Percentiles rank a stretch among this genome's conserved stretches.
phyloP scores from a whole-genome alignment of 2,329 filamentous ascomycete species.

The Ceratocystis destructans region DNA sequence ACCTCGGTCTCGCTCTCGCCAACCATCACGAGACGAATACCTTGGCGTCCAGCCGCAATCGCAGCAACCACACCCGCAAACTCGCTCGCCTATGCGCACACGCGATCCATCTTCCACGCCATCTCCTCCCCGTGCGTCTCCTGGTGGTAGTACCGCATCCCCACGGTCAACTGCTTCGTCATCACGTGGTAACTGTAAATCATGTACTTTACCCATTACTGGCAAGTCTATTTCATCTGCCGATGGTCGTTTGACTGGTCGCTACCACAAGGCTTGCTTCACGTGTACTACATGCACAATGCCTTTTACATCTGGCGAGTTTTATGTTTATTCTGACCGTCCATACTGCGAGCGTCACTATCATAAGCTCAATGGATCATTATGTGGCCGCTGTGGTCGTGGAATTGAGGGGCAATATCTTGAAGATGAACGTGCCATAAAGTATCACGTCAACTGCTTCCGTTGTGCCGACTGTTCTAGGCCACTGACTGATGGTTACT shows the following conservation, averaged over 20 bases:
- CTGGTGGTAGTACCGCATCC: slow-evolving; percentile 12
- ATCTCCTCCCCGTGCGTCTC: slow-evolving; percentile 14
- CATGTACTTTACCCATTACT: slow-evolving; percentile 62
- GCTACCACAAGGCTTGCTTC: slow-evolving; percentile 92
- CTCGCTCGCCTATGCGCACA: background rate
- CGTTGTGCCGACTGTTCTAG: slow-evolving; percentile 65
- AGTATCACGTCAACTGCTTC: slow-evolving; percentile 82
- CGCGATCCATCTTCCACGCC: slow-evolving; percentile 14
- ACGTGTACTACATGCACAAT: slow-evolving; percentile 72
- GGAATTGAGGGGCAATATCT: slow-evolving; percentile 93
- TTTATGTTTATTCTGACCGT: slow-evolving; percentile 77
- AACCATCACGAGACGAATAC: slow-evolving; percentile 13
- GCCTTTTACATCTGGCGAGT: slow-evolving; percentile 75
- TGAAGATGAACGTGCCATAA: slow-evolving; percentile 62
- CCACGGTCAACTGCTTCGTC: slow-evolving; percentile 26
- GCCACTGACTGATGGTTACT: slow-evolving; percentile 72
- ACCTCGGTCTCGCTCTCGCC: slow-evolving; percentile 9
- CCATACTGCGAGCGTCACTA: slow-evolving; percentile 91
- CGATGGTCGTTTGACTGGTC: slow-evolving; percentile 78
- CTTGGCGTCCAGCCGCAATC: background rate
- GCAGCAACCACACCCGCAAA: background rate
- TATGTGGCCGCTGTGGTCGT: slow-evolving; percentile 64
- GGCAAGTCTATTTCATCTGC: slow-evolving; percentile 91
- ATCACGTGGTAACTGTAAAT: slow-evolving; percentile 66
- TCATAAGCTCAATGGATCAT: slow-evolving; percentile 74